phyloP scores from a whole-genome alignment of 768 basidiomycete species.

The Cystobasidium tubakii region DNA sequence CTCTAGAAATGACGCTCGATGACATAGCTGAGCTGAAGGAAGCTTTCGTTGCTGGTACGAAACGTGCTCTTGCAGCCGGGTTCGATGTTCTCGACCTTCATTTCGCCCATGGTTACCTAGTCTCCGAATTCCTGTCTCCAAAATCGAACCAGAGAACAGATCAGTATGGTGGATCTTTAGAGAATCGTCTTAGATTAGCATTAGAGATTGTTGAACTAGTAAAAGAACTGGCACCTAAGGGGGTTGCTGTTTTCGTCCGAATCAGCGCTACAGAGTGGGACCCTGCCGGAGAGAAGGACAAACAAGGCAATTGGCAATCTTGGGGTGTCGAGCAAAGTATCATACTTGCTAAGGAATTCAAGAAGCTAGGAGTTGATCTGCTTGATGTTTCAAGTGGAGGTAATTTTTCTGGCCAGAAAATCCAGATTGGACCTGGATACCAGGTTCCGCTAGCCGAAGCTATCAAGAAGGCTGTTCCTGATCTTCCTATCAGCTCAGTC shows the following conservation, averaged over 20 bases:
- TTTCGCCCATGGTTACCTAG: slow-evolving; percentile 53
- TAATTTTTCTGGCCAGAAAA: slow-evolving; percentile 60
- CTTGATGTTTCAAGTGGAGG: slow-evolving; percentile 68
- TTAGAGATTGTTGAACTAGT: slow-evolving; percentile 57
- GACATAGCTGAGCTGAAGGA: slow-evolving; percentile 35
- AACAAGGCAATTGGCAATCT: slow-evolving; percentile 57
- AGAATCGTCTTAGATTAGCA: slow-evolving; percentile 66
- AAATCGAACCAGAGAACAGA: slow-evolving; percentile 68
- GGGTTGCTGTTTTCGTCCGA: slow-evolving; percentile 68
- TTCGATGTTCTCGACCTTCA: slow-evolving; percentile 37
- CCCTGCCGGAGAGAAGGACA: slow-evolving; percentile 57
- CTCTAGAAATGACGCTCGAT: slow-evolving; percentile 36
- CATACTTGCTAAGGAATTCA: slow-evolving; percentile 53
- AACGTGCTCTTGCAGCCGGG: slow-evolving; percentile 36
- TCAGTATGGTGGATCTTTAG: slow-evolving; percentile 61
- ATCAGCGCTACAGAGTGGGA: slow-evolving; percentile 67
- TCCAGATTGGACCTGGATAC: slow-evolving; percentile 57
- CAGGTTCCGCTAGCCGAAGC: slow-evolving; percentile 68
- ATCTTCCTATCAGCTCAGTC: slow-evolving; percentile 56
- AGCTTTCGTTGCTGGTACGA: slow-evolving; percentile 36
- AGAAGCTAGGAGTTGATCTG: slow-evolving; percentile 64
- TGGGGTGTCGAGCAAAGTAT: slow-evolving; percentile 77
- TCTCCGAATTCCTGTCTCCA: slow-evolving; percentile 66
- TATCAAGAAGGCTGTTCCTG: slow-evolving; percentile 59
- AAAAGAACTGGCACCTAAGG: slow-evolving; percentile 57